These are phyloP conservation scores for Dactylellina leptospora DNA, from an alignment of 2,329 filamentous ascomycete species.

Conservation along the genomic window DNA sequence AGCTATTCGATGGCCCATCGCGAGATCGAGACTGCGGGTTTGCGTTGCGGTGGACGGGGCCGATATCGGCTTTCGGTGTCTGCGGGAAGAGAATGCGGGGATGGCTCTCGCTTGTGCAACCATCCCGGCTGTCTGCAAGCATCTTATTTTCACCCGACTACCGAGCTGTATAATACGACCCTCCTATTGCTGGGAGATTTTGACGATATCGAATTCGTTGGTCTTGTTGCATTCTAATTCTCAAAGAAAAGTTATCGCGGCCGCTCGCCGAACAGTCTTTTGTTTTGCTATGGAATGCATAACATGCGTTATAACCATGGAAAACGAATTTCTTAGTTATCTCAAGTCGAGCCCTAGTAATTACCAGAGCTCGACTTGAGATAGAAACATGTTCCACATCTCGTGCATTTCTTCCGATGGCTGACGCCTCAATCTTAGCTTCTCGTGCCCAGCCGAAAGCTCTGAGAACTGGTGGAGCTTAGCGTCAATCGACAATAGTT, in stretches of 20 bases:
- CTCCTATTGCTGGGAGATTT: too few species aligned
- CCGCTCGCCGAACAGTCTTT: too few species aligned
- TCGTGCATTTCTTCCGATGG: not conserved
- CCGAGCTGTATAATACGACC: not conserved
- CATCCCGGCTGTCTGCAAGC: not conserved
- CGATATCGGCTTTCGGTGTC: constrained; percentile 49
- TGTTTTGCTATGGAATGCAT: too few species aligned
- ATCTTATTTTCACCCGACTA: not conserved
- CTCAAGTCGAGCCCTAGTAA: too few species aligned
- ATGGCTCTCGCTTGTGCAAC: constrained; percentile 22
- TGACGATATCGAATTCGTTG: too few species aligned
- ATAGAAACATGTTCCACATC: not conserved
- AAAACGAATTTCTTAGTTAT: too few species aligned
- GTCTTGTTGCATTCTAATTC: too few species aligned
- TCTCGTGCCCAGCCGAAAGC: not conserved
- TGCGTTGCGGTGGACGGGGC: constrained; percentile 24
- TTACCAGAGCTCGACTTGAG: not conserved
- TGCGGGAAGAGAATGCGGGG: constrained; percentile 19
- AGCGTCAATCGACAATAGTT: too few species aligned
- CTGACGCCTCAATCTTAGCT: constrained; percentile 5
- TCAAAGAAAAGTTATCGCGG: too few species aligned
- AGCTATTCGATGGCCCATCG: not conserved
- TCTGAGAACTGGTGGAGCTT: too few species aligned
- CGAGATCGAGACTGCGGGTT: not conserved
- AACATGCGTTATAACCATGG: too few species aligned